Evolutionary conservation across 495 filamentous ascomycete species (phyloP).

Genomic region (Trichoderma parareesei): DNA sequence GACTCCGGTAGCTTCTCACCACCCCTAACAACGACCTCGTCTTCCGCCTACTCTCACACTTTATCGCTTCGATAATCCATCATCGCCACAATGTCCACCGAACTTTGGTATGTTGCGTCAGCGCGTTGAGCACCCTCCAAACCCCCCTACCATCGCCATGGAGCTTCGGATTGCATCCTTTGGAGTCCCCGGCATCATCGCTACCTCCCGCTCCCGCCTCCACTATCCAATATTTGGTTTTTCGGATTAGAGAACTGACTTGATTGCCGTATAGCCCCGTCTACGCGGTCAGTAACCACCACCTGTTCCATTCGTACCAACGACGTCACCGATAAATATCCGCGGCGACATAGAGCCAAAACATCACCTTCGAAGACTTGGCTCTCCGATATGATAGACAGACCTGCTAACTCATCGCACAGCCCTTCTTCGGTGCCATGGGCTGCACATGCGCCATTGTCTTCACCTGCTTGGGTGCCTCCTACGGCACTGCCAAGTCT

Average conservation of each 20-base stretch:
- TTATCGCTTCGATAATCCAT: slow-evolving; percentile 12
- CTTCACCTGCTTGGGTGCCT: slow-evolving; percentile 97
- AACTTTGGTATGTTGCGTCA: slow-evolving; percentile 11
- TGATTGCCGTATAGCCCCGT: slow-evolving; percentile 61
- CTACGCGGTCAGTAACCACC: slow-evolving; percentile 82
- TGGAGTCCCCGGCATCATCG: slow-evolving; percentile 13
- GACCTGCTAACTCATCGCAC: slow-evolving; percentile 26
- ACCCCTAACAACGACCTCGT: background rate
- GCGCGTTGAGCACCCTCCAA: background rate
- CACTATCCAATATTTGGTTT: slow-evolving; percentile 23
- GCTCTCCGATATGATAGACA: background rate
- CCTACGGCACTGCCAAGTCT: slow-evolving; percentile 98
- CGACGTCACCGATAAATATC: slow-evolving; percentile 7
- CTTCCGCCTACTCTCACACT: slow-evolving; percentile 15
- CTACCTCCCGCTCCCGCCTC: slow-evolving; percentile 8
- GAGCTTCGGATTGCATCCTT: slow-evolving; percentile 13
- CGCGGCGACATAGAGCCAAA: slow-evolving; percentile 17
- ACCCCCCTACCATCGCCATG: slow-evolving; percentile 12
- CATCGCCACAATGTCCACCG: slow-evolving; percentile 23
- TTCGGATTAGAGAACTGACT: slow-evolving; percentile 15
- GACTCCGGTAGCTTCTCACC: background rate
- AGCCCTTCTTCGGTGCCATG: slow-evolving; percentile 99
- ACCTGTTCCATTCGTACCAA: slow-evolving; percentile 10
- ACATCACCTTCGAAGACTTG: background rate
- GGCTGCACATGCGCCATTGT: slow-evolving; percentile 97